Percentiles rank a stretch among this genome's conserved stretches.
phyloP scores from a whole-genome alignment of 176 grass and related monocot genomes.

The Puccinellia tenuiflora region DNA sequence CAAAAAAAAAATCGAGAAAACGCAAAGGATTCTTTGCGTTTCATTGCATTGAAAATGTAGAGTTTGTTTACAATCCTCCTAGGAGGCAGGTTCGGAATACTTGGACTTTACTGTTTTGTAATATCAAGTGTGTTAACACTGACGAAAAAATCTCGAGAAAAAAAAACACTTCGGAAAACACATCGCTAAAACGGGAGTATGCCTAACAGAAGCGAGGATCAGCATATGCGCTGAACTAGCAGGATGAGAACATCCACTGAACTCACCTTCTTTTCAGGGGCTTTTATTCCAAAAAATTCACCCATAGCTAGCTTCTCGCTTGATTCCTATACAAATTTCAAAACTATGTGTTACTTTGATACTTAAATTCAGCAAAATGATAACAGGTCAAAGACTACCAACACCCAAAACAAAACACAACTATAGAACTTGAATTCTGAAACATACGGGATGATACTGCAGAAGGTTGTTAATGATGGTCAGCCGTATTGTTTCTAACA shows the following conservation, averaged over 20 bases:
- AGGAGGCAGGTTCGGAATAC: too few relatives aligned
- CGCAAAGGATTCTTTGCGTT: too few relatives aligned
- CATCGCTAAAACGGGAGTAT: background rate
- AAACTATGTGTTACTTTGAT: conserved; percentile 8
- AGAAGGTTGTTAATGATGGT: conserved; percentile 99
- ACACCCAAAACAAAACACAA: conserved; percentile 5
- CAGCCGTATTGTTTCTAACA: conserved; percentile 86
- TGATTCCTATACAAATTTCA: conserved; percentile 60
- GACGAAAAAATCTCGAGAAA: background rate
- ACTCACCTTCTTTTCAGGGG: conserved; percentile 78
- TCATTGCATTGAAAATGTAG: too few relatives aligned
- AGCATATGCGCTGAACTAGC: conserved; percentile 12
- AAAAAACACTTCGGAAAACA: background rate
- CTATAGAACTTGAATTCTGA: background rate
- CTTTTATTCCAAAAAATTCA: conserved; percentile 92
- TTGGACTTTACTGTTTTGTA: background rate
- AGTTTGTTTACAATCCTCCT: too few relatives aligned
- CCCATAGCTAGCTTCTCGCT: conserved; percentile 97
- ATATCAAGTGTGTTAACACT: background rate
- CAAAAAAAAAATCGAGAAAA: too few relatives aligned
- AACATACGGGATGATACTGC: conserved; percentile 91
- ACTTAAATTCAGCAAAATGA: background rate
- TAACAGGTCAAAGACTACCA: background rate
- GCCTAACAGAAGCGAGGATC: background rate
- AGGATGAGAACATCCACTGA: conserved; percentile 11